Base-by-base conservation (phyloP, 352 stramenopile genomes). In the Phytopythium ostracodes region DNA sequence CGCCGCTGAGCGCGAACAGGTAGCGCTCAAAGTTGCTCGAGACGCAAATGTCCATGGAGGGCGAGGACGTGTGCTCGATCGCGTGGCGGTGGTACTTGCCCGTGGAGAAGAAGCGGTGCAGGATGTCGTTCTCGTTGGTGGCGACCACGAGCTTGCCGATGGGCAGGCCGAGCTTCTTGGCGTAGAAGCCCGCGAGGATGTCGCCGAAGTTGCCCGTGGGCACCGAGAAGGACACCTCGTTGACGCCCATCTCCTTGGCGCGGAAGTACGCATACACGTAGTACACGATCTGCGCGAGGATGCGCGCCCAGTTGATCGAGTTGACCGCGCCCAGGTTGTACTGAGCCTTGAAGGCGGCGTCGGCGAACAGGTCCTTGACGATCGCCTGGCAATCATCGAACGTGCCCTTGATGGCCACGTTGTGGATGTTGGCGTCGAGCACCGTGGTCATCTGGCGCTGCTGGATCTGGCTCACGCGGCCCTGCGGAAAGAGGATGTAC, bases 81-180 rank as follows among this genome's bases (percentile, higher is more conserved):
- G 74, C 57, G 66, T 93, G 76, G 52, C 96, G 86, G 60, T 98
- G 92, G 78, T 99, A 99, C 71, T 98, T 96, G 64, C 97, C 97
- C 56, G 88, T 96, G 20, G 85, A 91, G 72, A 99, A 99, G 77
- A 99, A 99, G 54, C 94, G 87, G 75, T 99, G 94, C 25, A 99
- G 77, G 64, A 99, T 99, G 68, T 99, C 96, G 74, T 99, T 99
- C 76, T 99, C 97, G 76, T 99, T 99, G 14, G 96, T 99, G n/a
- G 96, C 96, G 33, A 99, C 95, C 43, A 99, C 87, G 25, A 99
- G 86, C 70, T 98, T 96, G 27, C 88, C 94, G 54, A 99, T 87
- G 0, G 96, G 96, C 24, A 99, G 69, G 52, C 97, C 97, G 8
- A 96, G 72, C 60, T 89, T 88, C 70, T 94, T 88, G 62, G 97